Conservation (phyloP, 31 red algal genomes). For the Bonnemaisonia californica region DNA sequence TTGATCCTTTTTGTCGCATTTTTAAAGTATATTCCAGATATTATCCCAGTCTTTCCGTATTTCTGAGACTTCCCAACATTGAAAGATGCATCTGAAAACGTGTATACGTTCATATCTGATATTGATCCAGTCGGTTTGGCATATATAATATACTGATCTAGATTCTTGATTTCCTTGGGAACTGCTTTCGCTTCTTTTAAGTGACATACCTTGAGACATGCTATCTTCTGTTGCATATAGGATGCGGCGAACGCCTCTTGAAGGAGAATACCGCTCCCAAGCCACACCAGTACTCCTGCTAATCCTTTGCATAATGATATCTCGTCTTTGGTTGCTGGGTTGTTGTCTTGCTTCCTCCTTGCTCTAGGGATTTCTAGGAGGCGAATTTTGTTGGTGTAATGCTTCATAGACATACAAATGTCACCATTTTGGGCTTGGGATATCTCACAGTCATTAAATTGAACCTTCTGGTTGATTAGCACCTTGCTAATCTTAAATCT, state of each 20-base stretch:
- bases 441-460: background rate
- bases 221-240: constrained; percentile 13
- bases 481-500: no score
- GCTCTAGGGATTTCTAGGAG: background rate
- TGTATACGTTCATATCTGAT: background rate
- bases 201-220: background rate
- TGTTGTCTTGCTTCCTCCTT: background rate
- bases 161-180: background rate
- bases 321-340: background rate
- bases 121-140: background rate
- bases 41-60: constrained; percentile 2
- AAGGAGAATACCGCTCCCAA: background rate
- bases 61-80: background rate
- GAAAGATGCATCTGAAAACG: constrained; percentile 9
- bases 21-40: background rate
- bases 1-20: background rate
- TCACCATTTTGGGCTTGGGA: background rate
- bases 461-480: background rate
- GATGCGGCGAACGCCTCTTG: constrained; percentile 14
- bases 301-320: background rate
- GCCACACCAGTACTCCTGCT: constrained; percentile 8
- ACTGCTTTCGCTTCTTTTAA: constrained; percentile 4
- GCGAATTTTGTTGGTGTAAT: background rate
- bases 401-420: background rate
- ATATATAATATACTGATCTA: background rate